Percentiles rank a stretch among this genome's conserved stretches.
Evolutionary conservation across 202 grass and related monocot genomes (phyloP).

Genomic region (Brachypodium distachyon): DNA sequence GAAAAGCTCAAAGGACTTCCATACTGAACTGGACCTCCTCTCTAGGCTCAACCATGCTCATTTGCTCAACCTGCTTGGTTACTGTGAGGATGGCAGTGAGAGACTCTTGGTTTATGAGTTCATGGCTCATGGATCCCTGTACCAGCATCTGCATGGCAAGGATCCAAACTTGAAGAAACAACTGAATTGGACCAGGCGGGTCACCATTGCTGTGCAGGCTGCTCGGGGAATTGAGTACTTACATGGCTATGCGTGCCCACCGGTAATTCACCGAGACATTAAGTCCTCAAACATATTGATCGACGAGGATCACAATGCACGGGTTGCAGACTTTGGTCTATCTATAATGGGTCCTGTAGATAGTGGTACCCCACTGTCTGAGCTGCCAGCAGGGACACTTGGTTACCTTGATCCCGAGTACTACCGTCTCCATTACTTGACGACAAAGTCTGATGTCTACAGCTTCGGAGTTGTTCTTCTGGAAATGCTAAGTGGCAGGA

Average conservation of each 20-base stretch:
- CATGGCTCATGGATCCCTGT: conserved; percentile 96
- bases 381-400: conserved; percentile 88
- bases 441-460: conserved; percentile 95
- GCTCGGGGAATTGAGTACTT: conserved; percentile 91
- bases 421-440: conserved; percentile 95
- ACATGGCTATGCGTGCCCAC: conserved; percentile 98
- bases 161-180: conserved; percentile 59
- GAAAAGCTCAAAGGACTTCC: conserved; percentile 97
- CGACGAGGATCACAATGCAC: conserved; percentile 95
- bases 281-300: conserved; percentile 99
- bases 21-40: conserved; percentile 87
- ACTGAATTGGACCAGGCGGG: conserved; percentile 77
- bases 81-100: conserved; percentile 90
- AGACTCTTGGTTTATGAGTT: conserved; percentile 97
- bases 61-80: conserved; percentile 89
- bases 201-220: conserved; percentile 97
- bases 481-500: conserved; percentile 89
- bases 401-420: conserved; percentile 97
- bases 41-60: conserved; percentile 97
- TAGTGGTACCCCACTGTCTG: conserved; percentile 73
- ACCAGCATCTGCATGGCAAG: conserved; percentile 86
- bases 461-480: conserved; percentile 97
- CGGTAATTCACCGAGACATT: conserved; percentile 95
- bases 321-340: conserved; percentile 91
- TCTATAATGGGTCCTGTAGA: conserved; percentile 91